Base-by-base conservation (phyloP, 2,329 filamentous ascomycete species). In the Dendrostoma leiphaemia region DNA sequence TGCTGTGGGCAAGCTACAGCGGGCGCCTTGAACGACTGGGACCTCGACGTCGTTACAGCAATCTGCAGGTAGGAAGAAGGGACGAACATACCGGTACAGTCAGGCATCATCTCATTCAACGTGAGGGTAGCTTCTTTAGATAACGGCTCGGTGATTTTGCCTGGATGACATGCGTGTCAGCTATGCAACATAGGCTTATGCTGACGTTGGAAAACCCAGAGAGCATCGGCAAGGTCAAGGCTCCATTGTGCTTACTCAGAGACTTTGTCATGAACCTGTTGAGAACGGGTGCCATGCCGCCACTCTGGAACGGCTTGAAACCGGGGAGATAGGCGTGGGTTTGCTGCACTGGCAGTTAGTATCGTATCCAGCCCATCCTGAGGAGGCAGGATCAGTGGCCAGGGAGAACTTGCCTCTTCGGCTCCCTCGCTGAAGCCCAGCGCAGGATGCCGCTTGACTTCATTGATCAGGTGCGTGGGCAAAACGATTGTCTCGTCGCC, bases 211-310 rank as follows among this genome's bases (percentile, higher is more conserved):
- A 47, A 9, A 32, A 31, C 8, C 24, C 9, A 13, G 34, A n/a
- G n/a, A 21, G 7, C 5, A 34, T 5, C n/a, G 15, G 19, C 10
- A 24, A 17, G 3, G n/a, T n/a, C n/a, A n/a, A n/a, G n/a, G n/a
- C n/a, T n/a, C n/a, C n/a, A n/a, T n/a, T 31, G 9, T 2, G 9
- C 51, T n/a, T 53, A 54, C 51, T 34, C 8, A 54, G 29, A 15
- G 26, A 10, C 13, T 44, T 48, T 2, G 51, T 54, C 45, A 54
- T 23, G 7, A 49, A 26, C n/a, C 19, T 49, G 37, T 47, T 46
- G 19, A 54, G 37, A 23, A 40, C 37, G 15, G 5, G 6, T 5
- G 6, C 37, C 37, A 40, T 40, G 17, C 37, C 37, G 19, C 17
- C 37, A 40, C 37, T 40, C 8, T 21, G 37, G n/a, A 40, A 40